Evolutionary conservation across 192 early-diverging fungal genomes (phyloP).

Genomic region (Helicostylum pulchrum): DNA sequence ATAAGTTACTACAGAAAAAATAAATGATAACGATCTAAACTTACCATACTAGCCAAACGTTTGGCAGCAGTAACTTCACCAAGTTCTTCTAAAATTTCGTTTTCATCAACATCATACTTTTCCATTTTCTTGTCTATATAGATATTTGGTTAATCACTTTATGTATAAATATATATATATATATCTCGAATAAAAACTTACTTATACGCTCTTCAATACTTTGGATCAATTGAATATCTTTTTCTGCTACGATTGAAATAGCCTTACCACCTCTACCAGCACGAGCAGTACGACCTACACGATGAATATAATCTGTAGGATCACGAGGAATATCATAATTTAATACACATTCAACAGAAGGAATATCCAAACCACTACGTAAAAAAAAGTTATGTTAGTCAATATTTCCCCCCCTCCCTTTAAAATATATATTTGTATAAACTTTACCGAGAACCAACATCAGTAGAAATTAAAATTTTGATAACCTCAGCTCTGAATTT

Average conservation of each 20-base stretch:
- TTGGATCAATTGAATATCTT: conserved; percentile 82
- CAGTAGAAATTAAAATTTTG: conserved; percentile 89
- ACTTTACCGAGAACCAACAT: conserved; percentile 86
- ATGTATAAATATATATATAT: neutral
- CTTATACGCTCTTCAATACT: conserved; percentile 86
- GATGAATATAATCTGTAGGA: conserved; percentile 96
- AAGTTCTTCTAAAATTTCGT: conserved; percentile 79
- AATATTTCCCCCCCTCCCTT: neutral
- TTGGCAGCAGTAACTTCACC: conserved; percentile 86
- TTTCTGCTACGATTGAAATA: conserved; percentile 82
- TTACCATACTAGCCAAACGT: conserved; percentile 82
- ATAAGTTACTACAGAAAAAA: too few species aligned
- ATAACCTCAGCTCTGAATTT: conserved; percentile 90
- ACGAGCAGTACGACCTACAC: conserved; percentile 97
- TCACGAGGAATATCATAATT: conserved; percentile 96
- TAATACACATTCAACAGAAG: conserved; percentile 85
- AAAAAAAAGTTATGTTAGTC: neutral
- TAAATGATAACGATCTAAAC: neutral
- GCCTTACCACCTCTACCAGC: conserved; percentile 91
- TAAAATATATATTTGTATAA: neutral
- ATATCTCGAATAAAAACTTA: conserved; percentile 30
- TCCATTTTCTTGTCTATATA: conserved; percentile 72
- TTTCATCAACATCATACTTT: conserved; percentile 74
- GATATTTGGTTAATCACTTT: neutral
- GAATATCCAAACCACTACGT: conserved; percentile 92